phyloP scores from a whole-genome alignment of 2,329 filamentous ascomycete genomes.

The Aurifilum marmelostoma region DNA sequence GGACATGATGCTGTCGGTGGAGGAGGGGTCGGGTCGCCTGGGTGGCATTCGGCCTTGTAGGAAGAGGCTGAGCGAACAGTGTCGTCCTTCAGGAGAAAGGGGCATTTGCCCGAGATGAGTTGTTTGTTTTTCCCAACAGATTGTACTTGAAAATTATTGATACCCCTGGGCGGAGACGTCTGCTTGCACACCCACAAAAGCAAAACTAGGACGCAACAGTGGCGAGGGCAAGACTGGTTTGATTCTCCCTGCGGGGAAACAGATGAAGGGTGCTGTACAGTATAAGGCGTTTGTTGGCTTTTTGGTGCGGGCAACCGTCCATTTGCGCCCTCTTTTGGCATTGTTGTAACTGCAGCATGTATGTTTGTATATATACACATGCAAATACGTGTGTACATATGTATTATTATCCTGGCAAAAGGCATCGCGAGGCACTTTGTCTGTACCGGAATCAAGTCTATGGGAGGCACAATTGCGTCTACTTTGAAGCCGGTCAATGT shows the following conservation, averaged over 20 bases:
- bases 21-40: background rate
- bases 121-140: background rate
- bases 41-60: background rate
- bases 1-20: background rate
- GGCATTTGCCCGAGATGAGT: too few species aligned
- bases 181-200: background rate
- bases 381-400: background rate
- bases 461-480: too few species aligned
- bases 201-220: background rate
- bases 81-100: background rate
- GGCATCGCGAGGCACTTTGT: background rate
- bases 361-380: background rate
- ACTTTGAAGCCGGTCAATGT: too few species aligned
- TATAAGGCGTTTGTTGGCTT: background rate
- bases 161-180: constrained; percentile 23
- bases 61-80: background rate
- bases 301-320: too few species aligned
- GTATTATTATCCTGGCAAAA: background rate
- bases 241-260: background rate
- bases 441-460: background rate
- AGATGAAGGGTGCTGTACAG: background rate
- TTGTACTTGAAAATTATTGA: constrained; percentile 20
- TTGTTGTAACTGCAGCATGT: too few species aligned
- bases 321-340: too few species aligned
- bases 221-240: background rate